phyloP scores from a whole-genome alignment of 2,329 filamentous ascomycete species.

The Dothistroma pini region DNA sequence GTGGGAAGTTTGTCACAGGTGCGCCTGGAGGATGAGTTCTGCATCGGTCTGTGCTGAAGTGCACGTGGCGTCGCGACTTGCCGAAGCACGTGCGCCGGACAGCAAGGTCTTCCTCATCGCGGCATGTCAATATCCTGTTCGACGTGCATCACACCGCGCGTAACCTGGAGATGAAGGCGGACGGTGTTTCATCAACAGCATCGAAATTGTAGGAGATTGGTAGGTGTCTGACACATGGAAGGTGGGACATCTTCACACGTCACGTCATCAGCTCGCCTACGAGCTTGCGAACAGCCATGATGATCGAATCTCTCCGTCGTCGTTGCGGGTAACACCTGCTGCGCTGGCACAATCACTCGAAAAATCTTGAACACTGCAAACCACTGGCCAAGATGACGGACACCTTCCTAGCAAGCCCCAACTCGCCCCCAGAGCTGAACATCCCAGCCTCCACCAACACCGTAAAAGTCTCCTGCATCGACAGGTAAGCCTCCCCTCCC shows the following conservation, averaged over 20 bases:
- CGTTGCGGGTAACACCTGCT: not conserved
- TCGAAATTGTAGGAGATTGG: not conserved
- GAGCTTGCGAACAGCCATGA: not conserved
- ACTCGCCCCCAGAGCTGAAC: constrained; percentile 32
- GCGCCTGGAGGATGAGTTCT: not conserved
- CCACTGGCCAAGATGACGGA: constrained; percentile 17
- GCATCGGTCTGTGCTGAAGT: not conserved
- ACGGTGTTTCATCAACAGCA: not conserved
- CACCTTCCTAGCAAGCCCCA: constrained; percentile 22
- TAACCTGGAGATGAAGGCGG: not conserved
- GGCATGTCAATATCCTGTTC: not conserved
- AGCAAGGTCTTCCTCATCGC: not conserved
- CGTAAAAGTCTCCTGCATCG: constrained; percentile 37
- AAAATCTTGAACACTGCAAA: not conserved
- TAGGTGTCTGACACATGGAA: not conserved
- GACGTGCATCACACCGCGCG: not conserved
- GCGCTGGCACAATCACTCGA: not conserved
- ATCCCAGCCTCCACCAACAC: constrained; percentile 32
- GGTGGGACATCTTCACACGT: not conserved
- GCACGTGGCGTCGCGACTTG: not conserved
- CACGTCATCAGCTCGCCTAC: not conserved
- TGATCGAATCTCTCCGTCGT: not conserved
- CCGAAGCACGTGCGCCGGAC: not conserved
- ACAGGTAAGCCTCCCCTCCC: constrained; percentile 25
- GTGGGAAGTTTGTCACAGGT: not conserved